Evolutionary conservation across 2,329 filamentous ascomycete genomes (phyloP).

Genomic region (Capronia coronata): DNA sequence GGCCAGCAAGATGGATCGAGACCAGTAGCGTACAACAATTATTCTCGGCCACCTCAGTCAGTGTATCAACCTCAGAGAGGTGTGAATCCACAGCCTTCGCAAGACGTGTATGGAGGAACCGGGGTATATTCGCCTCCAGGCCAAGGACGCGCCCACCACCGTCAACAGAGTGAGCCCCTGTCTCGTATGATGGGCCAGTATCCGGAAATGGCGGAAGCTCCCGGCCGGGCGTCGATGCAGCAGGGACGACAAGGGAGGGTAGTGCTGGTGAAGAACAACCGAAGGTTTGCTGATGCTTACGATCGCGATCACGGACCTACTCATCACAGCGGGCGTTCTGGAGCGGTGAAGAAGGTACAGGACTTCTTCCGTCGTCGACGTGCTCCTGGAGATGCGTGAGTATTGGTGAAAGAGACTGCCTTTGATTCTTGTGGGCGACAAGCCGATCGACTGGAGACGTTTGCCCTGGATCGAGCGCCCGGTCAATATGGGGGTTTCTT

Average conservation of each 20-base stretch:
- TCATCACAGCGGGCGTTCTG: constrained; percentile 73
- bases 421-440: constrained; percentile 4
- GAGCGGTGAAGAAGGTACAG: constrained; percentile 88
- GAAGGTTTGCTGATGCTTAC: constrained; percentile 81
- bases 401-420: constrained; percentile 10
- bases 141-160: constrained; percentile 28
- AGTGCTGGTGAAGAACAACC: constrained; percentile 75
- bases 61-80: constrained; percentile 18
- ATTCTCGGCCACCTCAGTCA: constrained; percentile 25
- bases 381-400: constrained; percentile 16
- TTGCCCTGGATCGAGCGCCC: not conserved
- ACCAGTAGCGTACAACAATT: constrained; percentile 22
- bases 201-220: constrained; percentile 36
- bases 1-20: constrained; percentile 23
- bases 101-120: constrained; percentile 29
- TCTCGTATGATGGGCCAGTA: constrained; percentile 29
- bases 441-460: not conserved
- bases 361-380: constrained; percentile 77
- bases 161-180: constrained; percentile 35
- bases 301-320: constrained; percentile 58
- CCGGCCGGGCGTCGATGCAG: constrained; percentile 38
- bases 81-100: constrained; percentile 7
- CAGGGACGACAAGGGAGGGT: constrained; percentile 42
- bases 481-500: constrained; percentile 12
- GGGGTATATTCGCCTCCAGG: constrained; percentile 24